Evolutionary conservation across 2,329 filamentous ascomycete genomes (phyloP).

Genomic region (Fusarium nelsonii): DNA sequence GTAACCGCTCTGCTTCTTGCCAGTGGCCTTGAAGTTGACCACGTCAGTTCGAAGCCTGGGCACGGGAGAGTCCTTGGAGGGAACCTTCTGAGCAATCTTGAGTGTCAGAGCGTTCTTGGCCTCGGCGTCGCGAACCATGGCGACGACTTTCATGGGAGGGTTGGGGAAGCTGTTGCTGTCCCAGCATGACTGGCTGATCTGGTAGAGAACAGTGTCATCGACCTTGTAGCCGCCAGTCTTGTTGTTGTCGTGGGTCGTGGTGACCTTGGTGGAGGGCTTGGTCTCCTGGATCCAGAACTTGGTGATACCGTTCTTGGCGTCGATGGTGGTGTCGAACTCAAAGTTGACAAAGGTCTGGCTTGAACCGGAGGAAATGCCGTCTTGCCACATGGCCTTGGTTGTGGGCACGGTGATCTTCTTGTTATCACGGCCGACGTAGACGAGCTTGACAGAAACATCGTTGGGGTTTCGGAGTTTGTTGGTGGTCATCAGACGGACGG

Average conservation of each 20-base stretch:
- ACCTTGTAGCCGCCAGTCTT: conserved; percentile 46
- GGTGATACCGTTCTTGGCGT: conserved; percentile 46
- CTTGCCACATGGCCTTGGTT: not conserved
- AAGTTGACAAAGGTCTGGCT: conserved; percentile 49
- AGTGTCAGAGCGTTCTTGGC: conserved; percentile 23
- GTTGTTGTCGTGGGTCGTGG: conserved; percentile 45
- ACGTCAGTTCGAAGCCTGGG: conserved; percentile 9
- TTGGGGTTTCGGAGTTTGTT: conserved; percentile 34
- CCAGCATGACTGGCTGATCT: conserved; percentile 47
- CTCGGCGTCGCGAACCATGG: conserved; percentile 17
- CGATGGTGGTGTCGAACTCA: conserved; percentile 47
- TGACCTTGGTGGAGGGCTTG: conserved; percentile 41
- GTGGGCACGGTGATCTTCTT: conserved; percentile 16
- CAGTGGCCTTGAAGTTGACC: conserved; percentile 29
- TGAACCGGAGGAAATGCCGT: conserved; percentile 42
- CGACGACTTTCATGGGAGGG: not conserved
- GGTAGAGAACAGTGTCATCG: conserved; percentile 47
- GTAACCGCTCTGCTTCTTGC: conserved; percentile 24
- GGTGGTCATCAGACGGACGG: conserved; percentile 43
- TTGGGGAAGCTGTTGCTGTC: not conserved
- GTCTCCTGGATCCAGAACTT: conserved; percentile 50
- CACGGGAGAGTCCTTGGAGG: not conserved
- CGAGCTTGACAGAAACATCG: conserved; percentile 44
- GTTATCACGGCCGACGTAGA: conserved; percentile 21
- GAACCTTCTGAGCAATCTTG: not conserved